These are phyloP conservation scores for Cryptococcus floricola DNA, from an alignment of 1,284 basidiomycete genomes.

Conservation along the genomic window DNA sequence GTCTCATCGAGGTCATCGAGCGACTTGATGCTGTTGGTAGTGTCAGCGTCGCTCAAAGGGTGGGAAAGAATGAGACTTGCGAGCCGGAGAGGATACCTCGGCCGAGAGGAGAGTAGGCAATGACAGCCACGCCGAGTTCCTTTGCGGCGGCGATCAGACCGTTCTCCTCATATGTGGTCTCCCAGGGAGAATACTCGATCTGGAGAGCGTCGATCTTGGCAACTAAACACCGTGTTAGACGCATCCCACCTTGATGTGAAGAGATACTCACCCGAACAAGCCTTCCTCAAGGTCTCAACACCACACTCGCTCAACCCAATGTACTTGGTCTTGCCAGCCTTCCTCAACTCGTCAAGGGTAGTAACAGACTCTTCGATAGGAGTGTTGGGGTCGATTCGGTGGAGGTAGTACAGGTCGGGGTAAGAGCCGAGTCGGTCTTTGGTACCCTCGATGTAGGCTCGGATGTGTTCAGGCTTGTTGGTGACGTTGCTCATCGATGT, in stretches of 20 bases:
- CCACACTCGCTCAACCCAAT: constrained; percentile 58
- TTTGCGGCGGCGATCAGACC: constrained; percentile 48
- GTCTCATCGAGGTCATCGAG: constrained; percentile 33
- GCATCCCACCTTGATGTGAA: neutral
- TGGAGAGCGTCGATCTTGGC: constrained; percentile 50
- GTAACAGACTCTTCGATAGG: constrained; percentile 39
- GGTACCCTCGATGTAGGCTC: constrained; percentile 39
- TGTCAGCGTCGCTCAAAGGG: neutral
- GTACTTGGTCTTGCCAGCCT: constrained; percentile 47
- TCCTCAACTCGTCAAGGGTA: constrained; percentile 44
- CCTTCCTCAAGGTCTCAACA: constrained; percentile 59
- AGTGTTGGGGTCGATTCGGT: constrained; percentile 44
- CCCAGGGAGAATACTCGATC: constrained; percentile 52
- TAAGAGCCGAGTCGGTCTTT: constrained; percentile 40
- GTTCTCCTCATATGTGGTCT: constrained; percentile 47
- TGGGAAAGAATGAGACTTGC: constrained; percentile 7
- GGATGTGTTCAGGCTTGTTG: constrained; percentile 39
- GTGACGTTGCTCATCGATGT: constrained; percentile 8
- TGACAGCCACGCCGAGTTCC: constrained; percentile 45
- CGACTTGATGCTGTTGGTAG: neutral
- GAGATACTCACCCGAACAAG: constrained; percentile 49
- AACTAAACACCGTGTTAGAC: constrained; percentile 21
- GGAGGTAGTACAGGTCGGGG: constrained; percentile 50
- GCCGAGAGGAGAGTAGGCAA: constrained; percentile 48
- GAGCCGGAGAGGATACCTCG: constrained; percentile 48